Evolutionary conservation across 2,329 filamentous ascomycete genomes (phyloP), one percentile per base, ranked within the genome.

Genomic region (Geosmithia putterillii): DNA sequence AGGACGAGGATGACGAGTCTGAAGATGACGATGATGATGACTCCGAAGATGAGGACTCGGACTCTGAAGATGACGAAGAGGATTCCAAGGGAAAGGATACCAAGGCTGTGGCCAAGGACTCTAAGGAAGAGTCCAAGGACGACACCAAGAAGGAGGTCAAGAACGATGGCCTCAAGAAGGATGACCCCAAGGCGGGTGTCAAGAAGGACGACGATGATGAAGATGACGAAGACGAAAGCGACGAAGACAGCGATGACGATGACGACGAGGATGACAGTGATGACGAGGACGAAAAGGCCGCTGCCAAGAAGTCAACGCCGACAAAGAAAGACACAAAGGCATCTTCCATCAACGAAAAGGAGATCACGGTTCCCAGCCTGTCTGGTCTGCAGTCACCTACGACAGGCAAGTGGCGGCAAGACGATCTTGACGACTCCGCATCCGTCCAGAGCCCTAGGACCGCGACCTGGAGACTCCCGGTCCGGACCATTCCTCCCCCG

Each of bases 331-430:
- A 41, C 34, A 38, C 39, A 1, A 47, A 48, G 10, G 46, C 49
- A 37, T 35, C 40, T 17, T 38, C 12, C 40, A 44, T 36, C 36
- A 42, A 51, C 34, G 43, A 43, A 22, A 42, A 47, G 15, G 40
- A 48, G 7, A 15, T 20, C 22, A 47, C 40, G 45, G 36, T 37
- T 28, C 22, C 19, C 45, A 39, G 2, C 19, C 47, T 50, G 9
- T 51, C 56, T 3, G 62, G 61, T 4, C 58, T 72, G 19, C 69
- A 71, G 47, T 70, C 67, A 1, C 67, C 69, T 1, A 69, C 63
- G 7, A 61, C 62, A 9, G 59, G 62, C 7, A 61, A 64, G n/a
- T 70, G 66, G 67, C 60, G 56, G 43, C 52, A 52, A 12, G 50
- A 52, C 9, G 46, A 50, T 25, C 44, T 43, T 44, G 48, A 44